These are phyloP conservation scores for Neurospora sp. DNA, from an alignment of 495 filamentous ascomycete genomes.

Conservation along the genomic window DNA sequence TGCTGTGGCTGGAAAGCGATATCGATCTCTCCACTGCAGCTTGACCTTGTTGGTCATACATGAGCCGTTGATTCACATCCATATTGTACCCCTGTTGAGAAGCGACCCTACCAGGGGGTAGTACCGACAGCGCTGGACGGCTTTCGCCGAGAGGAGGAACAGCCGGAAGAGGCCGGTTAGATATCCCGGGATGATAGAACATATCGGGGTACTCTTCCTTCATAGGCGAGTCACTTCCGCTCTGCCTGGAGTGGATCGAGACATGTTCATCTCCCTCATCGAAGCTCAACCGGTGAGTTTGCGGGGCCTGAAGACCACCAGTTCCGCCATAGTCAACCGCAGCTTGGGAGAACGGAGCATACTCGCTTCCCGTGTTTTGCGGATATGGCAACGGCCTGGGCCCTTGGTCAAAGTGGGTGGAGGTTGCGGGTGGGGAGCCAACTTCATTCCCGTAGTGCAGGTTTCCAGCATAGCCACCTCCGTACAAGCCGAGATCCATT, in stretches of 20 bases:
- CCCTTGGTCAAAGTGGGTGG: conserved; percentile 14
- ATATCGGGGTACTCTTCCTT: conserved; percentile 73
- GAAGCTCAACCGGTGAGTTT: conserved; percentile 66
- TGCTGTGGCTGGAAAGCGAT: conserved; percentile 71
- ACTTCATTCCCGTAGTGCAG: conserved; percentile 62
- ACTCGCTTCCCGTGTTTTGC: conserved; percentile 28
- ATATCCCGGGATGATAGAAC: conserved; percentile 84
- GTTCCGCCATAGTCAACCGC: conserved; percentile 68
- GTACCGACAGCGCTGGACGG: conserved; percentile 29
- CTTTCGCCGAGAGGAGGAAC: conserved; percentile 44
- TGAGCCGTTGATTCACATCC: conserved; percentile 29
- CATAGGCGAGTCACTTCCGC: conserved; percentile 44
- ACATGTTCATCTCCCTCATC: conserved; percentile 84
- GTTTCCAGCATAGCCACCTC: conserved; percentile 63
- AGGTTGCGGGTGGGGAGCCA: conserved; percentile 27
- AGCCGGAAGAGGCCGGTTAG: conserved; percentile 66
- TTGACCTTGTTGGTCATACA: conserved; percentile 23
- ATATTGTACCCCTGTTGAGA: conserved; percentile 31
- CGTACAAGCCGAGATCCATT: conserved; percentile 64
- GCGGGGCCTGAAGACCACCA: conserved; percentile 70
- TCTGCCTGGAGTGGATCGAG: conserved; percentile 40
- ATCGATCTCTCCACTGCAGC: conserved; percentile 72
- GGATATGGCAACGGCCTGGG: conserved; percentile 27
- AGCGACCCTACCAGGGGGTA: conserved; percentile 21
- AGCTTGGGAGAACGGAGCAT: conserved; percentile 30